Evolutionary conservation across 176 grass and related monocot species (phyloP).

Genomic region (Typha latifolia): DNA sequence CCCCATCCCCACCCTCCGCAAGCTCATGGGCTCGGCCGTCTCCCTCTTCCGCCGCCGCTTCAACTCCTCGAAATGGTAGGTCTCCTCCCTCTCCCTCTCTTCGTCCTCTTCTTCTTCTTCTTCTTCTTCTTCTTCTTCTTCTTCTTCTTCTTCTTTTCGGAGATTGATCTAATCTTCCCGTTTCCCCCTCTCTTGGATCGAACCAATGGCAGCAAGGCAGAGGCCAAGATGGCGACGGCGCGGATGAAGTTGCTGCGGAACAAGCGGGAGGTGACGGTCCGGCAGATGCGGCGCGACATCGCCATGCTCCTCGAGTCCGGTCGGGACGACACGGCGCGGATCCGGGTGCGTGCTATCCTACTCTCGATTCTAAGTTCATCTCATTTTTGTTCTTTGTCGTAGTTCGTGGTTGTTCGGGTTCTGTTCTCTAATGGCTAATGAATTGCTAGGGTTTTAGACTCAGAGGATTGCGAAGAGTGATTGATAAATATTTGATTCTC

Average conservation of each 20-base stretch:
- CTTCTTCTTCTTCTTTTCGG: neutral
- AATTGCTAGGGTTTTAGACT: neutral
- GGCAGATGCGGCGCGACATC: slow-evolving; percentile 73
- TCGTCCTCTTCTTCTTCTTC: slow-evolving; percentile 3
- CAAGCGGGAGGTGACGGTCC: slow-evolving; percentile 62
- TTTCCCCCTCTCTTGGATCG: neutral
- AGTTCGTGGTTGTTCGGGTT: too few species aligned
- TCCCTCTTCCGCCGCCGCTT: slow-evolving; percentile 46
- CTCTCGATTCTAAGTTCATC: neutral
- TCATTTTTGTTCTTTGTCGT: neutral
- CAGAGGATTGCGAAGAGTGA: neutral
- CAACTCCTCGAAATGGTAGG: slow-evolving; percentile 72
- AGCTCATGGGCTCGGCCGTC: neutral
- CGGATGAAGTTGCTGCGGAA: slow-evolving; percentile 84
- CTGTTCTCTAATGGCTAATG: too few species aligned
- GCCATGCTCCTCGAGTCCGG: slow-evolving; percentile 59
- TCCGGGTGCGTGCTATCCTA: slow-evolving; percentile 33
- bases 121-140: neutral
- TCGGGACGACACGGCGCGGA: slow-evolving; percentile 69
- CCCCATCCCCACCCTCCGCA: neutral
- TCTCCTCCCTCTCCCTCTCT: slow-evolving; percentile 9
- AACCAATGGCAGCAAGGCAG: slow-evolving; percentile 52
- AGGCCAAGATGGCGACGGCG: slow-evolving; percentile 76
- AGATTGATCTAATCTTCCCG: neutral
- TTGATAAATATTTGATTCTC: neutral